Percentiles rank a stretch among this genome's conserved stretches.
Conservation (phyloP, 148 eudicot species). For the Cornus controversa region DNA sequence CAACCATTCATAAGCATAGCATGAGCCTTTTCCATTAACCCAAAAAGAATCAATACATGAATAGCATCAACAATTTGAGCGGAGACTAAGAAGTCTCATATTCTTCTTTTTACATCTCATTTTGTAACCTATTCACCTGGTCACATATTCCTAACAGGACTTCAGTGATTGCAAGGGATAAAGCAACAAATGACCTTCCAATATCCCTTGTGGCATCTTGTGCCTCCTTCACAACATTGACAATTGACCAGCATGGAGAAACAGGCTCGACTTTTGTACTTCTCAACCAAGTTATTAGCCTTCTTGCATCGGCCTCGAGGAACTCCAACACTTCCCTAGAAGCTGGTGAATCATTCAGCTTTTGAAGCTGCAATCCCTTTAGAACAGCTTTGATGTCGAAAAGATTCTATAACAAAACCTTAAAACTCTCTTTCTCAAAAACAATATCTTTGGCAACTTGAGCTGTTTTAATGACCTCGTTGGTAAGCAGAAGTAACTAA, state of each 20-base stretch:
- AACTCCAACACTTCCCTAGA: conserved; percentile 36
- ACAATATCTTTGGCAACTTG: conserved; percentile 38
- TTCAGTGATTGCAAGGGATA: conserved; percentile 29
- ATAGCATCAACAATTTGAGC: conserved; percentile 32
- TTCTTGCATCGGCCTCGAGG: conserved; percentile 34
- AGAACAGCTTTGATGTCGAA: conserved; percentile 31
- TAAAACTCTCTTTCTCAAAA: conserved; percentile 40
- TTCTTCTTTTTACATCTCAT: conserved; percentile 40
- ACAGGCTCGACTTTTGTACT: conserved; percentile 32
- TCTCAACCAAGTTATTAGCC: conserved; percentile 36
- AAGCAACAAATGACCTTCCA: conserved; percentile 27
- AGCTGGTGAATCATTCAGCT: conserved; percentile 29
- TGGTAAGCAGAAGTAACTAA: conserved; percentile 22
- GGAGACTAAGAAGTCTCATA: conserved; percentile 30
- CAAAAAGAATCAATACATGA: no score
- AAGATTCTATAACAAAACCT: conserved; percentile 30
- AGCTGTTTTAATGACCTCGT: conserved; percentile 36
- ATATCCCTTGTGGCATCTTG: conserved; percentile 45
- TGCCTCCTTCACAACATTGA: conserved; percentile 38
- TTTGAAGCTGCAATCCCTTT: conserved; percentile 26
- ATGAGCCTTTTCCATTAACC: no score
- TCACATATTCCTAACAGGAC: conserved; percentile 32
- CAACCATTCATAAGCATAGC: no score
- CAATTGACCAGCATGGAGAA: conserved; percentile 36
- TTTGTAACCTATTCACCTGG: conserved; percentile 30